Evolutionary conservation across 2,329 filamentous ascomycete species (phyloP), one percentile per base, ranked within the genome.

Genomic region (Penicillium olsonii): DNA sequence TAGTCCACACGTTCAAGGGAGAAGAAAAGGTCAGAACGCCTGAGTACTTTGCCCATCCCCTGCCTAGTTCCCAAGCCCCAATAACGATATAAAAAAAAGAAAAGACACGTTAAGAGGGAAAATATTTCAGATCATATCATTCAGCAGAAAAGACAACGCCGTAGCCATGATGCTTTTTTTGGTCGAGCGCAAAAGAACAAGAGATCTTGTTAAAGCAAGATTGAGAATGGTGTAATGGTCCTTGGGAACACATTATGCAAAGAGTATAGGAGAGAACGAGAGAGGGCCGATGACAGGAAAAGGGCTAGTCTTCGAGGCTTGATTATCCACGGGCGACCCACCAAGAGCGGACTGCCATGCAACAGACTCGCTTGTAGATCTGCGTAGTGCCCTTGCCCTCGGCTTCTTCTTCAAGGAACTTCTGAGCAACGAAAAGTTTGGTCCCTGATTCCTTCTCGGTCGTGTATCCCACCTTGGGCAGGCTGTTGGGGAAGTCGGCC

Each of bases 361-460:
- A 84, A 57, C 84, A 83, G 47, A 90, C 76, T n/a, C 85, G 80
- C 53, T 87, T 83, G 45, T 87, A 82, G 40, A 88, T 84, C 54
- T 89, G 88, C 2, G 84, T 89, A 2, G 85, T 88, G n/a, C 85
- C 86, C n/a, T 84, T 83, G 11, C 81, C 79, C 46, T 79, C 77
- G 8, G 84, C 79, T 64, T 88, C 84, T 53, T 85, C 79, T 50
- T 83, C 78, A 22, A 90, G 80, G 62, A 89, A 88, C 64, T 84
- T 84, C 60, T 85, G 84, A 2, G 87, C 87, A 15, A 88, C 84
- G 7, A 81, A 80, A 12, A 89, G 77, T 63, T 84, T 85, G 63
- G 81, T 84, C 54, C 83, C 83, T 1, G 84, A 78, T 41, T 88
- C 85, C 37, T 77, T 80, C 69, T 89, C 87, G 62, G 87, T 84